Conservation (phyloP, 805 yeast genomes). For the Lachancea cidri region DNA sequence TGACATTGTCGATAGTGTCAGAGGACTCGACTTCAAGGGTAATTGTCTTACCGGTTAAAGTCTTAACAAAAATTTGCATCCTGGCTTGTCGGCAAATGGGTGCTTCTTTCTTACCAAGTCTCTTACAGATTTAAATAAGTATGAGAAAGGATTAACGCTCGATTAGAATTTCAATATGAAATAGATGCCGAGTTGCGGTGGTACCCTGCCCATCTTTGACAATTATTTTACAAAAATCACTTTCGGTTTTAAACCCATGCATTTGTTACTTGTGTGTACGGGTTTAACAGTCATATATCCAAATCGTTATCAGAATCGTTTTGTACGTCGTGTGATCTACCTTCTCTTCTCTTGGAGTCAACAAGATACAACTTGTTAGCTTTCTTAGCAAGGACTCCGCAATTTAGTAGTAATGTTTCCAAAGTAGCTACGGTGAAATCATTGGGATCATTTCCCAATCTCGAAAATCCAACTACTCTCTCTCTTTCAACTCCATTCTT, state of each 20-base stretch:
- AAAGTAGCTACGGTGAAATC: constrained; percentile 44
- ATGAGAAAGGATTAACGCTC: no score
- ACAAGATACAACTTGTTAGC: constrained; percentile 32
- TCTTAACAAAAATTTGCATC: constrained; percentile 98
- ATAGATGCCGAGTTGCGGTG: no score
- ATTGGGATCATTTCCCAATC: constrained; percentile 44
- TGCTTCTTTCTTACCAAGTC: constrained; percentile 38
- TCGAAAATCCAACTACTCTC: constrained; percentile 65
- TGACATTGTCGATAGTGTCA: constrained; percentile 95
- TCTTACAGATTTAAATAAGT: neutral
- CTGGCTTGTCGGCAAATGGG: constrained; percentile 46
- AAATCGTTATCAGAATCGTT: constrained; percentile 18
- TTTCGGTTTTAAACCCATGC: no score
- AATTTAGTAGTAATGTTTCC: constrained; percentile 38
- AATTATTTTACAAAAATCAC: no score
- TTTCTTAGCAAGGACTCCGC: constrained; percentile 33
- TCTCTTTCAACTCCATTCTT: constrained; percentile 52
- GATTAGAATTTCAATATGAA: no score
- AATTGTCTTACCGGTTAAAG: constrained; percentile 99
- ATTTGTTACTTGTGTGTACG: no score
- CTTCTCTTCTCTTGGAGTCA: constrained; percentile 9
- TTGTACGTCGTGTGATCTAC: neutral
- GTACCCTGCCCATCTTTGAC: no score
- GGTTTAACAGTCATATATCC: constrained; percentile 34
- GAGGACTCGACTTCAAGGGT: constrained; percentile 97